Evolutionary conservation across 352 stramenopile species (phyloP), one percentile per base, ranked within the genome.

Genomic region (Phytophthora vignae): DNA sequence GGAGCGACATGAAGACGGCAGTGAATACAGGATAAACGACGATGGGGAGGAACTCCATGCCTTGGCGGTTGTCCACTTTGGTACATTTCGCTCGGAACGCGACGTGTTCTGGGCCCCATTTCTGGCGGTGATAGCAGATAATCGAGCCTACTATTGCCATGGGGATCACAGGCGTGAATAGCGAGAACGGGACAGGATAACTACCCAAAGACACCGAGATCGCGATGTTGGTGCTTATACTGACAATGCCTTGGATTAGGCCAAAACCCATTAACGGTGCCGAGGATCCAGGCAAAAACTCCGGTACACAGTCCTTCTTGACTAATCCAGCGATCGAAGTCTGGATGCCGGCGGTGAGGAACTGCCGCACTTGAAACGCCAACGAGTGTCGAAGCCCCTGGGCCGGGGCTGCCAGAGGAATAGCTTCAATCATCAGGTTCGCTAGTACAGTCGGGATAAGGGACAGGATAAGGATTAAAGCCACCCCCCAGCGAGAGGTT

Each of bases 1-100:
- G 70, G 6, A 84, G 70, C 2, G 60, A 27, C 31, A 65, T 77
- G 55, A 84, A 89, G 5, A 77, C 25, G 6, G 76, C 73, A 3
- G 71, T 78, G 53, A 80, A 83, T 17, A 68, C 68, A 0, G 73
- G 69, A 62, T 87, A 87, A 12, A 81, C 57, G 8, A 89, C 15
- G 3, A 85, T 53, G 2, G 76, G 40, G 1, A 80, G 17, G 11
- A 54, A 55, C 38, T 76, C 70, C 53, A 81, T 55, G 8, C 46
- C 36, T 1, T 76, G 27, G 40, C 72, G 67, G 6, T 67, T 27
- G 55, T 81, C 59, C 49, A 81, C 58, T 14, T 74, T 65, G 14
- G 49, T 49, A 25, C 58, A 54, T 1, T 60, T 49, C 14, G 56
- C 22, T 53, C 15, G 53, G 33, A 63, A 54, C 4, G 27, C 19